These are phyloP conservation scores for Ceratocystiopsis minuta DNA, from an alignment of 2,329 filamentous ascomycete genomes.

Conservation along the genomic window DNA sequence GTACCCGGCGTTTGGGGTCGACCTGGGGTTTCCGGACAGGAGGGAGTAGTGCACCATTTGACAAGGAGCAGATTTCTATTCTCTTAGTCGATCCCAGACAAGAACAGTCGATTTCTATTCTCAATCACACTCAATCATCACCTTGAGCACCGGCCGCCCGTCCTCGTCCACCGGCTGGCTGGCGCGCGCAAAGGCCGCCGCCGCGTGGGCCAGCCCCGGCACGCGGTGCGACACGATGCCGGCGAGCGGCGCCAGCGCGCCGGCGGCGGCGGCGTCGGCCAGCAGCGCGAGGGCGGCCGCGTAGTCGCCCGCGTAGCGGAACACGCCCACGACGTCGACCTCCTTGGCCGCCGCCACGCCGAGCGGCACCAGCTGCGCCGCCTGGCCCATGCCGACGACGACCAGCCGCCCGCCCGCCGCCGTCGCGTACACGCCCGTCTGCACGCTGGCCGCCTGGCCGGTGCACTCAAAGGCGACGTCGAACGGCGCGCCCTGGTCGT, in stretches of 20 bases:
- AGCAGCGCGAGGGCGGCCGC: slow-evolving; percentile 33
- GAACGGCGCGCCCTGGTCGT: slow-evolving; percentile 37
- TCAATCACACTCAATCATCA: slow-evolving; percentile 29
- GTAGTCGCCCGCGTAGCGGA: slow-evolving; percentile 63
- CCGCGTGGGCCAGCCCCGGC: slow-evolving; percentile 41
- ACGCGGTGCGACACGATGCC: slow-evolving; percentile 56
- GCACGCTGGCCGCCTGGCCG: slow-evolving; percentile 34
- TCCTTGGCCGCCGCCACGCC: slow-evolving; percentile 51
- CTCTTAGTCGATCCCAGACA: too few species aligned
- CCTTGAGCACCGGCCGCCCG: slow-evolving; percentile 57
- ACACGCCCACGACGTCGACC: slow-evolving; percentile 53
- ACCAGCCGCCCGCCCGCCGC: slow-evolving; percentile 51
- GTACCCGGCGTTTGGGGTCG: slow-evolving; percentile 49
- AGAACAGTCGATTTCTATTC: too few species aligned
- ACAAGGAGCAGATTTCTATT: too few species aligned
- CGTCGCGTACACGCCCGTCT: slow-evolving; percentile 53
- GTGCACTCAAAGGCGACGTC: slow-evolving; percentile 14
- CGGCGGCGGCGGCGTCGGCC: slow-evolving; percentile 19
- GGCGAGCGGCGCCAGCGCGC: slow-evolving; percentile 44
- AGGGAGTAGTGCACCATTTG: too few species aligned
- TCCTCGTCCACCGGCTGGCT: slow-evolving; percentile 50
- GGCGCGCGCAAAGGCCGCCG: slow-evolving; percentile 57
- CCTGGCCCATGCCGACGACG: slow-evolving; percentile 56
- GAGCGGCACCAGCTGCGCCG: slow-evolving; percentile 50
- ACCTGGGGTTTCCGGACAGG: slow-evolving; percentile 62